Conservation (phyloP, 345 rosid species). For the Populus ilicifolia region DNA sequence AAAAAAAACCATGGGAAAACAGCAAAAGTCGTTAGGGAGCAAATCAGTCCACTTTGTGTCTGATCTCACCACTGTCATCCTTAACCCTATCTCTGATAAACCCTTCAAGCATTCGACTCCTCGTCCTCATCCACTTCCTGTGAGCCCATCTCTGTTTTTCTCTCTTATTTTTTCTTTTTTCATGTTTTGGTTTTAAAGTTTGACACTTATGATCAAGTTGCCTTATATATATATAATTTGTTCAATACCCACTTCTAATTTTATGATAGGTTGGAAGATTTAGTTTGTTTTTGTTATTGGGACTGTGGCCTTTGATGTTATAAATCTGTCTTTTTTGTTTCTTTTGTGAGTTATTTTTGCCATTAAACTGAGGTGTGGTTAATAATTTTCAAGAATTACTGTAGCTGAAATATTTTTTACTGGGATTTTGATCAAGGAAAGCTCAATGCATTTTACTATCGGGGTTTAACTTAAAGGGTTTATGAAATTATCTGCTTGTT, state of each 20-base stretch:
- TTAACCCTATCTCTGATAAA: constrained; percentile 91
- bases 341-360: neutral
- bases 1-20: constrained; percentile 22
- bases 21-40: constrained; percentile 68
- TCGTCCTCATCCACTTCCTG: constrained; percentile 28
- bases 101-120: constrained; percentile 40
- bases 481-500: neutral
- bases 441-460: neutral
- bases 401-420: neutral
- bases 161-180: neutral
- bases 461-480: neutral
- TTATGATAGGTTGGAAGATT: neutral
- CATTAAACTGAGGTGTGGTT: neutral
- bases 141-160: constrained; percentile 16
- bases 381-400: neutral
- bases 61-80: constrained; percentile 88
- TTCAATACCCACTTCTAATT: neutral
- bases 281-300: neutral
- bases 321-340: neutral
- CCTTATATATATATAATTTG: neutral
- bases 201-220: neutral
- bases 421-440: neutral
- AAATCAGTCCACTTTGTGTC: constrained; percentile 91
- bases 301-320: neutral
- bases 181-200: neutral